Evolutionary conservation across 1,284 basidiomycete species (phyloP).

Genomic region (Ganoderma lingzhi): DNA sequence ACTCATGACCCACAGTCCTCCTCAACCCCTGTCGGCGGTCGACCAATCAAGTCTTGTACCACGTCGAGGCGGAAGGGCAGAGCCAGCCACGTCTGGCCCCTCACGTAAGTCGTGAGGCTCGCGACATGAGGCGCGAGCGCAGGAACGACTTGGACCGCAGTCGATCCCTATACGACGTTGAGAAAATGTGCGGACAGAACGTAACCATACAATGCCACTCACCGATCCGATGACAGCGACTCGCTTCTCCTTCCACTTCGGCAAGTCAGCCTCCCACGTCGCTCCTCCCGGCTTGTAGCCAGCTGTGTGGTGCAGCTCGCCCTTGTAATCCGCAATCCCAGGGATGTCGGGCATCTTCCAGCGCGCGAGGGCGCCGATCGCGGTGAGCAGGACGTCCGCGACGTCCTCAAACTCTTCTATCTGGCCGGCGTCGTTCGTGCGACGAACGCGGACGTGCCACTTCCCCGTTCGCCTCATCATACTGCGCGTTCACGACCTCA

Average conservation of each 20-base stretch:
- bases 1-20: slow-evolving; percentile 50
- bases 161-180: slow-evolving; percentile 55
- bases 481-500: slow-evolving; percentile 57
- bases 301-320: slow-evolving; percentile 62
- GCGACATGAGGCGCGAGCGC: slow-evolving; percentile 61
- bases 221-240: slow-evolving; percentile 14
- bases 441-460: slow-evolving; percentile 60
- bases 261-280: slow-evolving; percentile 51
- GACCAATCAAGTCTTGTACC: slow-evolving; percentile 47
- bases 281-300: slow-evolving; percentile 59
- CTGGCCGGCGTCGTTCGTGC: slow-evolving; percentile 29
- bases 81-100: slow-evolving; percentile 69
- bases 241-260: slow-evolving; percentile 11
- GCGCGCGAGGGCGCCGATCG: slow-evolving; percentile 55
- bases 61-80: slow-evolving; percentile 53
- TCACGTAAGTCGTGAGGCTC: slow-evolving; percentile 62
- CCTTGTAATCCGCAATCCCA: slow-evolving; percentile 59
- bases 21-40: slow-evolving; percentile 40
- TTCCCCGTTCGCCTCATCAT: slow-evolving; percentile 57
- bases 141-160: slow-evolving; percentile 69
- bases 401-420: slow-evolving; percentile 57
- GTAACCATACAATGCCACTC: neutral
- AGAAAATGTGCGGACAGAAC: neutral
- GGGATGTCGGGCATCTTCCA: slow-evolving; percentile 69
- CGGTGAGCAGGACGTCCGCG: slow-evolving; percentile 60